Base-by-base conservation (phyloP, 352 stramenopile species). In the Bremia lactucae region DNA sequence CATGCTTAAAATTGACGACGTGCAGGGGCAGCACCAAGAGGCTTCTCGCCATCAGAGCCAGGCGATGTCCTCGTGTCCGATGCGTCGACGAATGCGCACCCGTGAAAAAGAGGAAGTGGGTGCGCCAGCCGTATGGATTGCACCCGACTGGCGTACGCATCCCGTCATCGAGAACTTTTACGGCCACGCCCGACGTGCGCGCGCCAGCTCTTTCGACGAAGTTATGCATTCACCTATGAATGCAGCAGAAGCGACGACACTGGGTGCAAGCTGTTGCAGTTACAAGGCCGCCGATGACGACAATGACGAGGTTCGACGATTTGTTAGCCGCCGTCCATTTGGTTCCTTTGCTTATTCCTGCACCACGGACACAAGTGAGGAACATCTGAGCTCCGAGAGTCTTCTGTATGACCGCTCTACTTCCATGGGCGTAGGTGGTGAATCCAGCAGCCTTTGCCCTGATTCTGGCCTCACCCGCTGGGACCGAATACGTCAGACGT, bases 151-250 rank as follows among this genome's bases (percentile, higher is more conserved):
- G 79, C 53, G 62, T 1, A 41, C 68, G 36, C 66, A 92, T 42
- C 79, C 79, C 3, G 62, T 92, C 23, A 82, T 89, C 31, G 76
- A 89, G 49, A 80, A 70, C 45, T 92, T 78, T 46, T 89, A 92
- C 52, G 74, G 72, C 34, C 56, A 70, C 21, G 46, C 62, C 23
- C 51, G 52, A 6, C 60, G 61, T 21, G 40, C 59, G 18, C 65
- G 76, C 34, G 61, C 64, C 14, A 86, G 71, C 49, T 88, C 74
- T n/a, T 88, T 87, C 44, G 72, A 78, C 38, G 79, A 92, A 34
- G 72, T 87, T 8, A 87, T 92, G 70, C 74, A 68, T 36, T 92
- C 79, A 3, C 79, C 79, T n/a, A 70, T 59, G 20, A 72, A 71
- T 36, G 65, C 58, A 2, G 56, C 54, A 28, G 54, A 54, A 4